Evolutionary conservation across 2,329 filamentous ascomycete species (phyloP).

Genomic region (Verticillium isaacii): DNA sequence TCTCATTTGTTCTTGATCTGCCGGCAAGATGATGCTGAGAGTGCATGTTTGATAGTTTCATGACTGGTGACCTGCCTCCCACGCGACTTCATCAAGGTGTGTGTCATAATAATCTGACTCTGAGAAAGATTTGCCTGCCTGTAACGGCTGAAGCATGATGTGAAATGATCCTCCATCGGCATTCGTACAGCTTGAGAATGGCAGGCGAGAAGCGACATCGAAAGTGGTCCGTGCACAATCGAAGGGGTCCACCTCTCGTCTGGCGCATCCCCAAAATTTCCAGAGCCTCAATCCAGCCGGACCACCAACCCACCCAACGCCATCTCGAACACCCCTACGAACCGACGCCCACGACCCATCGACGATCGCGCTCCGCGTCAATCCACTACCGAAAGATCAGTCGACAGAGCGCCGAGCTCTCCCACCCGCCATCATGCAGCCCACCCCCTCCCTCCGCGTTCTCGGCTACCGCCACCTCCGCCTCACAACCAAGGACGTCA

Average conservation of each 20-base stretch:
- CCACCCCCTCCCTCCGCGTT: slow-evolving; percentile 62
- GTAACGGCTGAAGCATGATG: too few relatives aligned
- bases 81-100: too few relatives aligned
- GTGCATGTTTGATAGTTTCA: too few relatives aligned
- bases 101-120: background rate
- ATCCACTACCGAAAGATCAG: too few relatives aligned
- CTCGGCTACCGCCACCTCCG: slow-evolving; percentile 68
- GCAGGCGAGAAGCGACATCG: background rate
- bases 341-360: background rate
- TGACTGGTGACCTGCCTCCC: too few relatives aligned
- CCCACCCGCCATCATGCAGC: slow-evolving; percentile 46
- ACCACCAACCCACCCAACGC: background rate
- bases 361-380: background rate
- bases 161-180: too few relatives aligned
- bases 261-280: slow-evolving; percentile 13
- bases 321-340: background rate
- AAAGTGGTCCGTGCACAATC: background rate
- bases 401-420: background rate
- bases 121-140: background rate
- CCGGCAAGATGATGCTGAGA: too few relatives aligned
- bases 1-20: background rate
- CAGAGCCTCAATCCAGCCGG: background rate
- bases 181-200: background rate
- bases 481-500: slow-evolving; percentile 89
- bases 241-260: slow-evolving; percentile 3